Percentiles rank a stretch among this genome's conserved stretches.
Conservation (phyloP, 176 grass and related monocot species). For the Cocos nucifera region DNA sequence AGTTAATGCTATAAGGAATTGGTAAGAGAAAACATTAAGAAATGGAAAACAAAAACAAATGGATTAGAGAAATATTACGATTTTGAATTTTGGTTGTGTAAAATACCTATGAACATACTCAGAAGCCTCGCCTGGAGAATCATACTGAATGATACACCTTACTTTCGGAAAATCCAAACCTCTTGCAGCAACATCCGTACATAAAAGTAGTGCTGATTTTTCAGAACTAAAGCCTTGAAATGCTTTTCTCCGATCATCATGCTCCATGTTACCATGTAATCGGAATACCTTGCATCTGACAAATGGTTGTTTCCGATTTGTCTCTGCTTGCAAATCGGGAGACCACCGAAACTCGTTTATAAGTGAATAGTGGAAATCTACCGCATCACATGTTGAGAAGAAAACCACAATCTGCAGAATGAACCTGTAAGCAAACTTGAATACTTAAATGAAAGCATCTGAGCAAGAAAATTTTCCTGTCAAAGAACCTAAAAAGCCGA, state of each 20-base stretch:
- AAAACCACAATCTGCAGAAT: constrained; percentile 81
- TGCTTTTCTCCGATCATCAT: constrained; percentile 69
- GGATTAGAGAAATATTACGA: too few relatives aligned
- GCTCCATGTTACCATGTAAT: constrained; percentile 92
- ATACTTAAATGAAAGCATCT: constrained; percentile 11
- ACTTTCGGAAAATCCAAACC: constrained; percentile 96
- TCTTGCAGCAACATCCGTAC: constrained; percentile 77
- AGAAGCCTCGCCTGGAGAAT: constrained; percentile 93
- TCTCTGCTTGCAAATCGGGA: constrained; percentile 30
- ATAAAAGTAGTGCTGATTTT: constrained; percentile 87
- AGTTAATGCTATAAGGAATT: too few relatives aligned
- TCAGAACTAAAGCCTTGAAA: constrained; percentile 74
- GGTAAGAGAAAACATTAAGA: too few relatives aligned
- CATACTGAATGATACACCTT: constrained; percentile 84
- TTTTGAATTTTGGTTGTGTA: constrained; percentile 1
- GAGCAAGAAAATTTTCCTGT: background rate
- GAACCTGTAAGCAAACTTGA: constrained; percentile 18
- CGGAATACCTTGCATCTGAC: constrained; percentile 57
- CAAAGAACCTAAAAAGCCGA: too few relatives aligned
- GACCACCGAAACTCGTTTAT: constrained; percentile 60
- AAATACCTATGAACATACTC: constrained; percentile 95
- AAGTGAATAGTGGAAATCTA: constrained; percentile 70
- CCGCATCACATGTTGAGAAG: constrained; percentile 86
- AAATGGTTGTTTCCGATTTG: constrained; percentile 43
- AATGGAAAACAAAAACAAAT: too few relatives aligned